These are phyloP conservation scores for Fusarium burgessii DNA, from an alignment of 2,329 filamentous ascomycete genomes.

Conservation along the genomic window DNA sequence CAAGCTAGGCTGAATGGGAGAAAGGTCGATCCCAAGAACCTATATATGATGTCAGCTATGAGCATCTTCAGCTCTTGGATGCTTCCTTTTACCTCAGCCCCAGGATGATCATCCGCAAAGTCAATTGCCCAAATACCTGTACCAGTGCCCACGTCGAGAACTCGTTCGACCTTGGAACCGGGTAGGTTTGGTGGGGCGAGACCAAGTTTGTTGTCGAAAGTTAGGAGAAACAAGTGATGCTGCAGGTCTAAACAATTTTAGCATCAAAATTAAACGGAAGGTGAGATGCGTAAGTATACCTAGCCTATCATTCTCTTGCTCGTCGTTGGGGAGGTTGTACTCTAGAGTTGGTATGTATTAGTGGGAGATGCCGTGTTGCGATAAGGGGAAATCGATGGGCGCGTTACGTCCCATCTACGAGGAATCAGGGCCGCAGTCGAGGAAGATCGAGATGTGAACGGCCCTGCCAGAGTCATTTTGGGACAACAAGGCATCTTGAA, in stretches of 20 bases:
- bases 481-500: not conserved
- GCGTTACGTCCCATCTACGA: not conserved
- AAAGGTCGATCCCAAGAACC: not conserved
- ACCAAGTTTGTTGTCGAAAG: not conserved
- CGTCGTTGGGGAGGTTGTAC: constrained; percentile 5
- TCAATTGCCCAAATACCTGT: not conserved
- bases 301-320: not conserved
- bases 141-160: not conserved
- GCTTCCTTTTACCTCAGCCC: not conserved
- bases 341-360: not conserved
- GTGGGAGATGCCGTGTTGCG: not conserved
- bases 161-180: not conserved
- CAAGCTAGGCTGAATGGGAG: not conserved
- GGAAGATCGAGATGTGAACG: not conserved
- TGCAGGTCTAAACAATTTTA: no score
- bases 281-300: not conserved
- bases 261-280: no score
- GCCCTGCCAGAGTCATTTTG: not conserved
- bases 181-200: not conserved
- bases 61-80: not conserved
- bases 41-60: not conserved
- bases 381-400: not conserved
- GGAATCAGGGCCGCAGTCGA: not conserved
- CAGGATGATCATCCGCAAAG: not conserved
- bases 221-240: not conserved